Base-by-base conservation (phyloP, 805 yeast species). In the Candida golubevii region DNA sequence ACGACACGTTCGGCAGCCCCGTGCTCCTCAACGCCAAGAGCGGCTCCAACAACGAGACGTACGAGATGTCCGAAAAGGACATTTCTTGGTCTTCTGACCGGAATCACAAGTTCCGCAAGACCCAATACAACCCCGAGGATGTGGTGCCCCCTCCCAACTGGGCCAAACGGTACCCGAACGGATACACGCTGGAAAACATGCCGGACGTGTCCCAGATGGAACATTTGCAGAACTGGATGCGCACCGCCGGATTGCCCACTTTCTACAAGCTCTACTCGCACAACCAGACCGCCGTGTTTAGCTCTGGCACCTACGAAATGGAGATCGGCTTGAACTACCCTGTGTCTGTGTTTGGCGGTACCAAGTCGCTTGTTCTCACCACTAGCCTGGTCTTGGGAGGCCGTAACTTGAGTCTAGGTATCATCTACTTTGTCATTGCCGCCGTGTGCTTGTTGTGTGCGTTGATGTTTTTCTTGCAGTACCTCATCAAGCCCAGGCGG, bases 131-230 rank as follows among this genome's bases (percentile, higher is more conserved):
- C 35, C 71, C 82, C 8, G 59, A 71, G 27, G 82, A 88, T 11
- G 83, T 91, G 36, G 93, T 83, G 2, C 99, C 99, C 10, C 99
- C 99, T 6, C 96, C 93, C 41, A 88, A 85, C 67, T 91, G 99
- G 99, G 71, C 67, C 34, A 74, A 78, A 50, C 69, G 59, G 67
- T 91, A 65, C 62, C 98, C 98, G 1, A 67, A 89, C 47, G 98
- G 98, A 0, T 91, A 93, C 67, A 88, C 85, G n/a, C 82, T 77
- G 30, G 79, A 78, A 6, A 88, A 88, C 62, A 55, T 91, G 48
- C 96, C 95, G 3, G 83, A 86, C 59, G 61, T 91, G 38, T 74
- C 86, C 2, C 60, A 67, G 32, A 82, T 93, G 88, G 91, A 88
- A 60, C 82, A 82, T 52, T 78, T 91, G 55, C 96, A 89, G 70